Evolutionary conservation across 202 grass and related monocot species (phyloP), one percentile per base, ranked within the genome.

Genomic region (Setaria italica): DNA sequence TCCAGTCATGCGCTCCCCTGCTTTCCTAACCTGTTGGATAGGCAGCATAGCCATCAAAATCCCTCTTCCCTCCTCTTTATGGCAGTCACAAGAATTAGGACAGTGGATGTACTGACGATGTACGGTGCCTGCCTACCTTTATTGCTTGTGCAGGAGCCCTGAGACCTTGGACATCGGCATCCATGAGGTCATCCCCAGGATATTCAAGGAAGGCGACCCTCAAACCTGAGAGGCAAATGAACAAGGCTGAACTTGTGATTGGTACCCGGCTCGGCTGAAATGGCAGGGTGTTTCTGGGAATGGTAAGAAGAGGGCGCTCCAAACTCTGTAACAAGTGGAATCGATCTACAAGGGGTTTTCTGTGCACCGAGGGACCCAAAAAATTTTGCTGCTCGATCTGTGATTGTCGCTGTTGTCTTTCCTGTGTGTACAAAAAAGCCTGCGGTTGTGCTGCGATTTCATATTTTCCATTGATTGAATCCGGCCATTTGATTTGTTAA

Each of bases 151-250:
- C 70, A 98, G 93, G 91, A 96, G 87, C 77, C 91, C 93, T 21
- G 96, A 95, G 88, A 29, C 75, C 12, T 62, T 99, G 90, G 96
- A 99, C 90, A 96, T 99, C 54, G 82, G 60, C 34, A 88, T 80
- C 72, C 93, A 99, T 54, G 96, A 99, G 89, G 85, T 99, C 56
- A 48, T 99, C 85, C 96, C 91, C 69, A 90, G 93, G 15, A 77
- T 99, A 85, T 99, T 96, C 76, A 88, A 89, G 85, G 84, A 95
- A 57, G 37, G n/a, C n/a, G n/a, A n/a, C n/a, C n/a, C n/a, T n/a
- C n/a, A n/a, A n/a, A n/a, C n/a, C n/a, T 79, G 79, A 62, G 59
- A 13, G 55, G 53, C 45, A 71, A 43, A 69, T 48, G 62, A 49
- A 68, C 67, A 56, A 49, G 11, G 29, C 25, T 63, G 3, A 10